Evolutionary conservation across 2,329 filamentous ascomycete species (phyloP).

Genomic region (Orbilia blumenaviensis): DNA sequence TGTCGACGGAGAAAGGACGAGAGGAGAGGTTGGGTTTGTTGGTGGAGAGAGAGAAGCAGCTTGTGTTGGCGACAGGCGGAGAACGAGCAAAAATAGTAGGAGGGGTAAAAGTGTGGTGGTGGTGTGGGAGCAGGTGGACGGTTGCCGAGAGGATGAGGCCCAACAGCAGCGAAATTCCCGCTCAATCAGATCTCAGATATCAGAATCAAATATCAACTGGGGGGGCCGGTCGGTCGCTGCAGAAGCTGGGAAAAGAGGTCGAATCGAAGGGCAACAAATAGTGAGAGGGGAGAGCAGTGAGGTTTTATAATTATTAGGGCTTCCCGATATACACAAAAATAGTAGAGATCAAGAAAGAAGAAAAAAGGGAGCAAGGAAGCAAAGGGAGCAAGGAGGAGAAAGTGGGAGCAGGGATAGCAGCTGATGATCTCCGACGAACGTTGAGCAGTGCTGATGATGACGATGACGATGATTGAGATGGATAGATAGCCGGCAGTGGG

Average conservation of each 20-base stretch:
- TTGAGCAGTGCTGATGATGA: too few relatives aligned
- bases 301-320: neutral
- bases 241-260: slow-evolving; percentile 19
- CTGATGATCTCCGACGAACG: too few relatives aligned
- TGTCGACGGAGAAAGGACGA: slow-evolving; percentile 55
- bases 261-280: slow-evolving; percentile 56
- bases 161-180: slow-evolving; percentile 47
- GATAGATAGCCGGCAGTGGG: too few relatives aligned
- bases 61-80: slow-evolving; percentile 31
- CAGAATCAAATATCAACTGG: too few relatives aligned
- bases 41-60: slow-evolving; percentile 43
- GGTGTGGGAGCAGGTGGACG: slow-evolving; percentile 37
- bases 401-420: too few relatives aligned
- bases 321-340: neutral
- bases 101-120: slow-evolving; percentile 34
- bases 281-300: slow-evolving; percentile 58
- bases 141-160: slow-evolving; percentile 47
- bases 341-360: too few relatives aligned
- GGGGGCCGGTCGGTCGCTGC: neutral
- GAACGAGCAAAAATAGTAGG: slow-evolving; percentile 50
- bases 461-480: too few relatives aligned
- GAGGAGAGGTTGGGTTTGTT: slow-evolving; percentile 33
- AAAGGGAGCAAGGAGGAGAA: neutral
- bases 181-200: too few relatives aligned
- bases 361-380: slow-evolving; percentile 24